Conservation (phyloP, 441 rosid species). For the Dalechampia spathulata region DNA sequence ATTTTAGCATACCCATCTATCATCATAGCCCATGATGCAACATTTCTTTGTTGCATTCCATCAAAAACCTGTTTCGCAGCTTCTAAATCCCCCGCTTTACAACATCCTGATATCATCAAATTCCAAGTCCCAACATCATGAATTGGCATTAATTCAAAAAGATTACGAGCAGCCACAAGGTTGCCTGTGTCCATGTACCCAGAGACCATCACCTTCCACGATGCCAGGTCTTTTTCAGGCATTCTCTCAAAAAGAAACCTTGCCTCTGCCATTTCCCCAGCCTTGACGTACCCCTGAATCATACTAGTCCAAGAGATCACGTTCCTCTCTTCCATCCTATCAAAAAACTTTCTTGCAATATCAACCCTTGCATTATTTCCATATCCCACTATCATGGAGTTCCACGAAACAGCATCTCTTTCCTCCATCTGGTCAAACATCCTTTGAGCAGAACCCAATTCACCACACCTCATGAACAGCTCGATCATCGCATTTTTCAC, state of each 20-base stretch:
- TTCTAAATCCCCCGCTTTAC: conserved; percentile 33
- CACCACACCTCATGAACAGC: conserved; percentile 31
- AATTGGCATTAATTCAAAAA: conserved; percentile 28
- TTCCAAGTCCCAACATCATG: conserved; percentile 30
- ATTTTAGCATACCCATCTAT: conserved; percentile 52
- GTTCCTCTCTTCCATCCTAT: conserved; percentile 35
- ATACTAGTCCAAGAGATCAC: conserved; percentile 42
- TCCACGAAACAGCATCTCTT: conserved; percentile 48
- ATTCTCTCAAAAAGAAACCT: conserved; percentile 33
- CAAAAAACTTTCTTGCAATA: conserved; percentile 28
- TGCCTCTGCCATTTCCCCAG: conserved; percentile 37
- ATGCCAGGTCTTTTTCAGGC: conserved; percentile 32
- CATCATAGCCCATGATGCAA: conserved; percentile 59
- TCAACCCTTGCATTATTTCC: conserved; percentile 31
- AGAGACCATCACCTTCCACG: conserved; percentile 37
- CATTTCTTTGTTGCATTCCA: conserved; percentile 39
- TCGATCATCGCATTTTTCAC: conserved; percentile 29
- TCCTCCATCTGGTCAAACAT: conserved; percentile 37
- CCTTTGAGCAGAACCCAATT: conserved; percentile 26
- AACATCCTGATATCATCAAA: conserved; percentile 28
- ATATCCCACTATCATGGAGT: conserved; percentile 38
- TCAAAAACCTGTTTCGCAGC: conserved; percentile 41
- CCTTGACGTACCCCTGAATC: conserved; percentile 35
- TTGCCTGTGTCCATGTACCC: conserved; percentile 30
- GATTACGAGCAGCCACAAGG: conserved; percentile 25